These are phyloP conservation scores for Fusarium sp. DNA, from an alignment of 2,329 filamentous ascomycete genomes.

Conservation along the genomic window DNA sequence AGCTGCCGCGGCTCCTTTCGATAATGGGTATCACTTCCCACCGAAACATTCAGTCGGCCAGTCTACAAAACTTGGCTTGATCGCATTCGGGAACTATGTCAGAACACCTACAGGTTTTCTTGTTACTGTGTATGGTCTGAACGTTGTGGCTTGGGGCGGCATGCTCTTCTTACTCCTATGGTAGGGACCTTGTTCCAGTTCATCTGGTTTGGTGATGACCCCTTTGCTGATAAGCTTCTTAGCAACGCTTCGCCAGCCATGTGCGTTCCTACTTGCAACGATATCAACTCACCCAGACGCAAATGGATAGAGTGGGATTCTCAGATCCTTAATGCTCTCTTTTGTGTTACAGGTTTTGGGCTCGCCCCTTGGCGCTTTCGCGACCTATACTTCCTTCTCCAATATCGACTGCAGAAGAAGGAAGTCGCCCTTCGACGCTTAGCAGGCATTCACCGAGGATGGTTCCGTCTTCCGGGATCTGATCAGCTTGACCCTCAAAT, in stretches of 20 bases:
- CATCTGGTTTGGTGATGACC: neutral
- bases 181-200: conserved; percentile 59
- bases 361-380: conserved; percentile 87
- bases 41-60: conserved; percentile 71
- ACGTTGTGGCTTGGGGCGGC: conserved; percentile 88
- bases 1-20: conserved; percentile 58
- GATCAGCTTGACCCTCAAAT: conserved; percentile 66
- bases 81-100: conserved; percentile 78
- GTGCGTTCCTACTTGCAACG: conserved; percentile 77
- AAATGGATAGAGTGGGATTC: conserved; percentile 89
- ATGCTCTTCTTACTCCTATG: conserved; percentile 90
- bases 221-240: conserved; percentile 17
- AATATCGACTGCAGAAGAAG: conserved; percentile 69
- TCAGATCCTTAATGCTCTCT: conserved; percentile 82
- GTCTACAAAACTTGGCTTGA: conserved; percentile 67
- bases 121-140: conserved; percentile 82
- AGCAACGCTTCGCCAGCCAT: conserved; percentile 68
- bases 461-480: conserved; percentile 80
- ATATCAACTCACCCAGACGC: conserved; percentile 80
- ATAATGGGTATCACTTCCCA: conserved; percentile 75
- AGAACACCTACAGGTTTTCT: conserved; percentile 81
- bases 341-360: conserved; percentile 89
- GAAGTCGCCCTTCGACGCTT: conserved; percentile 72
- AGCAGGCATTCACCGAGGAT: conserved; percentile 78
- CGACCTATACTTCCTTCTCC: conserved; percentile 79